Evolutionary conservation across 1,284 basidiomycete species (phyloP), one percentile per base, ranked within the genome.

Genomic region (Chalciporus piperatoides): DNA sequence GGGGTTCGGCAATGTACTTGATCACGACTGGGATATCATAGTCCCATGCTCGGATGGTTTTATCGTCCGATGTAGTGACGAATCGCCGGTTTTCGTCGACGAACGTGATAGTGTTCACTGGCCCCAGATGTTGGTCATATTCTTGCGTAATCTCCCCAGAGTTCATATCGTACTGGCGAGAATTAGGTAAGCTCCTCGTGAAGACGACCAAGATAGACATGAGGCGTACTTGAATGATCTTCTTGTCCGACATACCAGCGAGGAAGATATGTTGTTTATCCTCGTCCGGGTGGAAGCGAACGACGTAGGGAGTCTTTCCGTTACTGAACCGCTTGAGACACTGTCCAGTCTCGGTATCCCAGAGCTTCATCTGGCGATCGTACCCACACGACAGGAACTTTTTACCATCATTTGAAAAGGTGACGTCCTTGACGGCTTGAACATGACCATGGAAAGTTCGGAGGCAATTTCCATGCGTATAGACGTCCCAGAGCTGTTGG

Each of bases 171-270:
- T 95, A 99, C 92, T 99, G 52, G 35, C 2, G 28, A 47, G 41
- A 45, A 9, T 41, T 32, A 8, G 23, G 41, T 65, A 15, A 54
- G 43, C n/a, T 6, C 23, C 41, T 45, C 6, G 38, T n/a, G 28
- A 25, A 7, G 28, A 21, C n/a, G 30, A 47, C 39, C 25, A 27
- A 24, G 14, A 9, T 30, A 46, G 30, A 41, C 33, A 43, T 28
- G 30, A 46, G 32, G 64, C 77, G 52, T 61, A 92, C 92, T 78
- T 96, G 96, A 25, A 98, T 90, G 57, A 99, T 97, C 73, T 98
- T 98, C 74, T 98, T 99, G 72, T 99, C 96, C 45, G 89, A 91
- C 95, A 98, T 99, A 57, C 97, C 97, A 37, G 96, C 93, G 33
- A 99, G 75, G 77, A 99, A 99, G 51, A 95, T 87, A 66, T 98